These are phyloP conservation scores for Auricularia heimuer DNA, from an alignment of 768 basidiomycete genomes.

Conservation along the genomic window DNA sequence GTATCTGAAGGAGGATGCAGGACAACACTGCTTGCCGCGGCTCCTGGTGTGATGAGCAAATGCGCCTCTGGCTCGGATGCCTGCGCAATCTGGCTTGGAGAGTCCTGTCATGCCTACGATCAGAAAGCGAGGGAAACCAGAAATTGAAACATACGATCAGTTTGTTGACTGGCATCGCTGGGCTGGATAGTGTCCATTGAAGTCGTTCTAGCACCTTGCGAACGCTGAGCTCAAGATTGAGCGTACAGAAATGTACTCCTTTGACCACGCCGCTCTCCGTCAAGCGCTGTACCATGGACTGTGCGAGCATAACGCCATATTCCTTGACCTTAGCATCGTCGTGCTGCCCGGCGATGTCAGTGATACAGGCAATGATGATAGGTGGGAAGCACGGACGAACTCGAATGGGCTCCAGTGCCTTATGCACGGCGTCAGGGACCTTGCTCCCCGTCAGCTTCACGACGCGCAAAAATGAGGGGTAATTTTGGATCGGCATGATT, in stretches of 20 bases:
- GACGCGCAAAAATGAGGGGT: constrained; percentile 83
- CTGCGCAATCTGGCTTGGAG: constrained; percentile 17
- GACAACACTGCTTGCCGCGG: constrained; percentile 48
- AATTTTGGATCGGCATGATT: constrained; percentile 97
- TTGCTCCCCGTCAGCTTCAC: constrained; percentile 79
- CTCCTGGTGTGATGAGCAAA: constrained; percentile 51
- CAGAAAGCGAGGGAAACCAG: background rate
- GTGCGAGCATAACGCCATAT: constrained; percentile 82
- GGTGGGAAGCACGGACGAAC: constrained; percentile 32
- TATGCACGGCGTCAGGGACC: constrained; percentile 58
- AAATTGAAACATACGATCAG: constrained; percentile 36
- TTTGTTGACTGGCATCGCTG: constrained; percentile 39
- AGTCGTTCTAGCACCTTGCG: constrained; percentile 73
- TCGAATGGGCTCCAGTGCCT: constrained; percentile 63
- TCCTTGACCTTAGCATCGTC: constrained; percentile 93
- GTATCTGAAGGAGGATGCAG: constrained; percentile 35
- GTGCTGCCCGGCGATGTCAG: constrained; percentile 38
- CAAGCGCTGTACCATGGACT: constrained; percentile 61
- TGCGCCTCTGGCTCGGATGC: constrained; percentile 21
- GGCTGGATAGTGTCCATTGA: constrained; percentile 47
- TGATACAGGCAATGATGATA: background rate
- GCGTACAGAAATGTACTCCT: constrained; percentile 90
- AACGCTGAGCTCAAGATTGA: constrained; percentile 95
- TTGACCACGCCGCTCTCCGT: constrained; percentile 45
- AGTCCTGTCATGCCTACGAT: background rate